A percentile compares a stretch with the other conserved stretches of the same genome.
phyloP scores from a whole-genome alignment of 768 basidiomycete genomes.

The Trametes cubensis region DNA sequence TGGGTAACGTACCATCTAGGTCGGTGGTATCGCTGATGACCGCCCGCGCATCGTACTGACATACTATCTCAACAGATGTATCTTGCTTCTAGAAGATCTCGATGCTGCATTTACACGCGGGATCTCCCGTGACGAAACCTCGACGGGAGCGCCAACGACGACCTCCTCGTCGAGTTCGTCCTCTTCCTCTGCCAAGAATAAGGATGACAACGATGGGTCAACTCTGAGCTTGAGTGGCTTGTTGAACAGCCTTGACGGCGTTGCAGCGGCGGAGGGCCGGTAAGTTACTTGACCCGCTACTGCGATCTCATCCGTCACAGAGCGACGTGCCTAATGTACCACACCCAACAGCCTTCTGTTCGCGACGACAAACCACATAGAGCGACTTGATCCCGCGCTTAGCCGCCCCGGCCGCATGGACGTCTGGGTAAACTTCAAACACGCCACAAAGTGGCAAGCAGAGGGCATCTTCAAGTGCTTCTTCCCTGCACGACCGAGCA shows the following conservation, averaged over 20 bases:
- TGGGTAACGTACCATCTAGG: conserved; percentile 88
- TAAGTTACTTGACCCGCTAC: conserved; percentile 41
- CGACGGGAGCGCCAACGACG: conserved; percentile 71
- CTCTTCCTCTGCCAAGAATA: conserved; percentile 36
- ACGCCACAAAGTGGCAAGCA: conserved; percentile 91
- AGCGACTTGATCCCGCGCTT: conserved; percentile 87
- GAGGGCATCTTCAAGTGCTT: conserved; percentile 94
- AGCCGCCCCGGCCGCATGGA: conserved; percentile 91
- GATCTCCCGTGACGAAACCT: conserved; percentile 77
- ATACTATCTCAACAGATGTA: conserved; percentile 58
- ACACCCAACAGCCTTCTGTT: conserved; percentile 65
- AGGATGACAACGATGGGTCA: conserved; percentile 69
- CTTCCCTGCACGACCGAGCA: conserved; percentile 70
- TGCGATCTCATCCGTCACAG: conserved; percentile 3
- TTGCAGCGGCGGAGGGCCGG: conserved; percentile 86
- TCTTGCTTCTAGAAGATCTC: conserved; percentile 91
- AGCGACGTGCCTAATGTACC: conserved; percentile 7
- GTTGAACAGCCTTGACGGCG: conserved; percentile 83
- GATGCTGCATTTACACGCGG: conserved; percentile 90
- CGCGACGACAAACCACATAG: conserved; percentile 93
- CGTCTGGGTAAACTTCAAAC: conserved; percentile 89
- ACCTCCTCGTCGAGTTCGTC: conserved; percentile 44
- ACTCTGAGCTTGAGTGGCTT: conserved; percentile 85
- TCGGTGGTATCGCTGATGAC: conserved; percentile 36
- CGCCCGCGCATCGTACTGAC: conserved; percentile 17